Percentiles rank a stretch among this genome's conserved stretches.
Conservation (phyloP, 768 basidiomycete species). For the Kwoniella newhampshirensis region DNA sequence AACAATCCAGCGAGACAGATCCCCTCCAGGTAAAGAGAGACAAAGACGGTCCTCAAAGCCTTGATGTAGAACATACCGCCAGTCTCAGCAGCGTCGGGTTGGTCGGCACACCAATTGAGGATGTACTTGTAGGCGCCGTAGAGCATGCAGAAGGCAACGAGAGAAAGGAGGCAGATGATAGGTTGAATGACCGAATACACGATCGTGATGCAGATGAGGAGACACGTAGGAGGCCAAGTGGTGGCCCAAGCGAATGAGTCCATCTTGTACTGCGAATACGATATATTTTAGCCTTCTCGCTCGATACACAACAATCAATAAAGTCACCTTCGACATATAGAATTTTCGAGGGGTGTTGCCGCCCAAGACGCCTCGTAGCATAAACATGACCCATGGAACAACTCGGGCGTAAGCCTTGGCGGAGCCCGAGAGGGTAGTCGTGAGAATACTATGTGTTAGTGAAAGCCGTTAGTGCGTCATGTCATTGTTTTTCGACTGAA, state of each 20-base stretch:
- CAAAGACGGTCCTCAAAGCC: slow-evolving; percentile 53
- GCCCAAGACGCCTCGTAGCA: slow-evolving; percentile 42
- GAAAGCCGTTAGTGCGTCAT: neutral
- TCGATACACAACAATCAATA: neutral
- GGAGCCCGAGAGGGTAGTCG: slow-evolving; percentile 47
- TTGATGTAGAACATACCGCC: slow-evolving; percentile 55
- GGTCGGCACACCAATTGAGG: slow-evolving; percentile 53
- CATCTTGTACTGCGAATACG: slow-evolving; percentile 43
- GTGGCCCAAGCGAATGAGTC: slow-evolving; percentile 40
- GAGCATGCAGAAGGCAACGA: slow-evolving; percentile 50
- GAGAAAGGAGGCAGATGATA: slow-evolving; percentile 50
- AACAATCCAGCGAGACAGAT: slow-evolving; percentile 53
- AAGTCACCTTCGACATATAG: slow-evolving; percentile 37
- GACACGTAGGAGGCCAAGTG: slow-evolving; percentile 48
- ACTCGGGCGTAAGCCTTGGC: slow-evolving; percentile 49
- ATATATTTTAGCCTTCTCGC: too few species aligned
- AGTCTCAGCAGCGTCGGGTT: slow-evolving; percentile 53
- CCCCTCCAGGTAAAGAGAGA: slow-evolving; percentile 52
- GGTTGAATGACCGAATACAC: slow-evolving; percentile 55
- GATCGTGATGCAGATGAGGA: slow-evolving; percentile 51
- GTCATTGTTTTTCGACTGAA: neutral
- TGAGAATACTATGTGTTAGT: slow-evolving; percentile 38
- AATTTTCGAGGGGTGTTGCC: slow-evolving; percentile 53
- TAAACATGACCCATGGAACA: slow-evolving; percentile 48
- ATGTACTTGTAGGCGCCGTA: slow-evolving; percentile 54